These are phyloP conservation scores for Candida pseudofarinosa DNA, from an alignment of 805 yeast genomes.

Conservation along the genomic window DNA sequence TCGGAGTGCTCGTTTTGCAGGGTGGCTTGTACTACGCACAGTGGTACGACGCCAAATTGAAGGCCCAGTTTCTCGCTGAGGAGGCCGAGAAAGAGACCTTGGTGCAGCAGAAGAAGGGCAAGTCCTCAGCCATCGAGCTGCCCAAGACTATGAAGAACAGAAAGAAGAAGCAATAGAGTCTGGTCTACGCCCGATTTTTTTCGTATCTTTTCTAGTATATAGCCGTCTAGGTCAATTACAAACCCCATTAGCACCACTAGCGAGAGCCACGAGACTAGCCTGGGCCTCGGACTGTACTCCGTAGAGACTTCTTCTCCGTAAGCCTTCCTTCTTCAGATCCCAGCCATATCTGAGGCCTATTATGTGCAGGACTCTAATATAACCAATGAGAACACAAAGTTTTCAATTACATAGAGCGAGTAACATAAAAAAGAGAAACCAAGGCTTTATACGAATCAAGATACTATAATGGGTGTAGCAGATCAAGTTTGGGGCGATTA, in stretches of 20 bases:
- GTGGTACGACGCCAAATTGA: slow-evolving; percentile 45
- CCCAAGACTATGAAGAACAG: slow-evolving; percentile 13
- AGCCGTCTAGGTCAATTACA: too few species aligned
- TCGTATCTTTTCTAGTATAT: too few species aligned
- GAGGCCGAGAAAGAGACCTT: slow-evolving; percentile 20
- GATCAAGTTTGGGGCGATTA: slow-evolving; percentile 45
- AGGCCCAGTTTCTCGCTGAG: slow-evolving; percentile 26
- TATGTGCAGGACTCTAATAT: too few species aligned
- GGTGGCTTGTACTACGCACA: slow-evolving; percentile 86
- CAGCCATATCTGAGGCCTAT: too few species aligned
- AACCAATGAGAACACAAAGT: slow-evolving; percentile 9
- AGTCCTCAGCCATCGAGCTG: slow-evolving; percentile 1
- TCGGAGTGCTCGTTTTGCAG: slow-evolving; percentile 83
- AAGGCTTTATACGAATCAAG: background rate
- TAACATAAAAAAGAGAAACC: background rate
- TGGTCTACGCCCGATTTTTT: too few species aligned
- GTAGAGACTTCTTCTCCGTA: too few species aligned
- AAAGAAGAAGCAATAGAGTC: slow-evolving; percentile 5
- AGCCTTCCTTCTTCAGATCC: too few species aligned
- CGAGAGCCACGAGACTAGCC: too few species aligned
- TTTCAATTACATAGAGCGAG: slow-evolving; percentile 2
- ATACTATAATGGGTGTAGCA: slow-evolving; percentile 12
- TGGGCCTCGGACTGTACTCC: too few species aligned
- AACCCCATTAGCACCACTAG: too few species aligned
- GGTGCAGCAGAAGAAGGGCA: slow-evolving; percentile 8